Percentiles rank a stretch among this genome's conserved stretches.
Evolutionary conservation across 176 grass and related monocot species (phyloP).

Genomic region (Avena eriantha): DNA sequence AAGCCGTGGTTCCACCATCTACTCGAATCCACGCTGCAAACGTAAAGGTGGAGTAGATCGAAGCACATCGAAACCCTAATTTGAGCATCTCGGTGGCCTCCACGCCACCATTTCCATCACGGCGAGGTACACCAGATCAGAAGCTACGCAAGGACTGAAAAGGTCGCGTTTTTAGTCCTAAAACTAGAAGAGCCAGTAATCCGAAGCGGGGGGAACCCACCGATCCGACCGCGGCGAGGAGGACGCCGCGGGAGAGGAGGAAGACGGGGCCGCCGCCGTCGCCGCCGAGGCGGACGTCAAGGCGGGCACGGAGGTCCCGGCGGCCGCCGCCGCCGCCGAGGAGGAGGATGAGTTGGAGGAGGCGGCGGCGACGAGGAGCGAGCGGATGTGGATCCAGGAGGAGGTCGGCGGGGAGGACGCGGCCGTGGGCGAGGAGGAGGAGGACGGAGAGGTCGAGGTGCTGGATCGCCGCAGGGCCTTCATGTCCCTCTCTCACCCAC

Average conservation of each 20-base stretch:
- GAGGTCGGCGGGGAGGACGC: constrained; percentile 74
- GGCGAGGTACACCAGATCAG: constrained; percentile 39
- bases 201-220: constrained; percentile 37
- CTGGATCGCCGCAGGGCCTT: constrained; percentile 87
- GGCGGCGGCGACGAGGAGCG: constrained; percentile 76
- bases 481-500: constrained; percentile 63
- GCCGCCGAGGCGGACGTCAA: constrained; percentile 31
- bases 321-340: neutral
- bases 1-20: too few species aligned
- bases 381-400: constrained; percentile 93
- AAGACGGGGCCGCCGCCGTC: constrained; percentile 31
- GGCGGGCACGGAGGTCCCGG: constrained; percentile 44
- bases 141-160: constrained; percentile 2
- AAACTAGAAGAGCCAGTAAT: neutral
- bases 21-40: constrained; percentile 6
- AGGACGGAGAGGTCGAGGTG: constrained; percentile 70
- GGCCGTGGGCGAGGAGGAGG: constrained; percentile 65
- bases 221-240: constrained; percentile 79
- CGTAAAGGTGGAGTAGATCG: constrained; percentile 5
- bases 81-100: neutral
- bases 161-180: constrained; percentile 36
- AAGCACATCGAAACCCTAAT: constrained; percentile 6
- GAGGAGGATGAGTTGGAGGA: constrained; percentile 49
- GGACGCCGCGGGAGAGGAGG: constrained; percentile 42
- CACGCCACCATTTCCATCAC: constrained; percentile 34